Evolutionary conservation across 352 stramenopile species (phyloP).

Genomic region (Phytophthora lateralis): DNA sequence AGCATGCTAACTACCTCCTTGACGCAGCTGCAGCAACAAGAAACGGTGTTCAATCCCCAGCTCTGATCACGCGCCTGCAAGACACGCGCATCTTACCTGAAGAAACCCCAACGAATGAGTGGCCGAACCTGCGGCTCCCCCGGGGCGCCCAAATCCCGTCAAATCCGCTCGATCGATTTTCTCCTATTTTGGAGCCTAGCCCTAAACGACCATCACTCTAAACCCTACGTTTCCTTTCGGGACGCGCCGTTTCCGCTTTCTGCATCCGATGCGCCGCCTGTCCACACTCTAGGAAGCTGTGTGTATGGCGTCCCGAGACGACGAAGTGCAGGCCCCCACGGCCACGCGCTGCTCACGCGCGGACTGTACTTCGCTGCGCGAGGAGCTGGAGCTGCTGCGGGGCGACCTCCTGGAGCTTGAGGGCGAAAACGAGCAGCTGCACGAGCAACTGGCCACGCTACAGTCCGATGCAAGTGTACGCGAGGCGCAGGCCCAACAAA

Average conservation of each 20-base stretch:
- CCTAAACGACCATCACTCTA: slow-evolving; percentile 21
- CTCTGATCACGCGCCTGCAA: background rate
- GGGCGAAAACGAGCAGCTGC: slow-evolving; percentile 69
- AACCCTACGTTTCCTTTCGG: slow-evolving; percentile 20
- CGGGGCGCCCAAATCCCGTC: background rate
- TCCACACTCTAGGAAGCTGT: slow-evolving; percentile 9
- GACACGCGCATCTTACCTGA: slow-evolving; percentile 10
- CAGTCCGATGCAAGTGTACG: slow-evolving; percentile 35
- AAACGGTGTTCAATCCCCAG: slow-evolving; percentile 1
- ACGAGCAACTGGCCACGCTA: slow-evolving; percentile 53
- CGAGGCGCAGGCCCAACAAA: slow-evolving; percentile 15
- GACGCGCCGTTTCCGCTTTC: slow-evolving; percentile 14
- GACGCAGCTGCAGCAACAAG: slow-evolving; percentile 1
- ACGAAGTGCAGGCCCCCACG: slow-evolving; percentile 1
- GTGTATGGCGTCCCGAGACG: slow-evolving; percentile 25
- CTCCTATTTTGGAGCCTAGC: no score
- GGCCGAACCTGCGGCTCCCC: slow-evolving; percentile 30
- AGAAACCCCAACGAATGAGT: slow-evolving; percentile 38
- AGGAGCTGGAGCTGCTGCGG: slow-evolving; percentile 67
- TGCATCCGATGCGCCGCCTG: background rate
- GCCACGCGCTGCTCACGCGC: slow-evolving; percentile 45
- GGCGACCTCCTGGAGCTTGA: slow-evolving; percentile 68
- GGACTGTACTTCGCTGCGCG: slow-evolving; percentile 66
- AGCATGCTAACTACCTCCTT: slow-evolving; percentile 44
- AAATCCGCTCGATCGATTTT: background rate